phyloP scores from a whole-genome alignment of 495 filamentous ascomycete species.

The Lepraria neglecta region DNA sequence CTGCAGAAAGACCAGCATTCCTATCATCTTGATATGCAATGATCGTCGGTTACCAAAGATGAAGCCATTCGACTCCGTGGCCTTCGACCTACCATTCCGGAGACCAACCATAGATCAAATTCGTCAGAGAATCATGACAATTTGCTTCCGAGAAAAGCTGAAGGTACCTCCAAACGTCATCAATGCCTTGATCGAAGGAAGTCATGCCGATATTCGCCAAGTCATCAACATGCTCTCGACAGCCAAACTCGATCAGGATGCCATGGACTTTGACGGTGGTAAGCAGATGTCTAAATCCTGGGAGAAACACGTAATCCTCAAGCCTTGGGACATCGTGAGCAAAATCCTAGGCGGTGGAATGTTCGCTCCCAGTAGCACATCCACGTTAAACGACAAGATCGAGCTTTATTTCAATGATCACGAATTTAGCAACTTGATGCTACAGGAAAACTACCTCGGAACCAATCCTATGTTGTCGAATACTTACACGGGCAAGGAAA shows the following conservation, averaged over 20 bases:
- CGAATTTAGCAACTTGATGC: slow-evolving; percentile 92
- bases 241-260: slow-evolving; percentile 73
- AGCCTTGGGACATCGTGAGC: slow-evolving; percentile 94
- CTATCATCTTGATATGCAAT: slow-evolving; percentile 96
- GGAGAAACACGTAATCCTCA: slow-evolving; percentile 95
- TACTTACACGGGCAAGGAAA: slow-evolving; percentile 54
- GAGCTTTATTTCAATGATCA: slow-evolving; percentile 99
- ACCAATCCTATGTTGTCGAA: slow-evolving; percentile 63
- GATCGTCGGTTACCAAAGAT: slow-evolving; percentile 90
- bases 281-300: slow-evolving; percentile 93
- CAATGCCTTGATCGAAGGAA: slow-evolving; percentile 91
- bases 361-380: slow-evolving; percentile 72
- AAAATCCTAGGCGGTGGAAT: slow-evolving; percentile 86
- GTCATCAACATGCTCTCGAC: slow-evolving; percentile 98
- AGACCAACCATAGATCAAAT: slow-evolving; percentile 86
- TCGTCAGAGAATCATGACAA: slow-evolving; percentile 82
- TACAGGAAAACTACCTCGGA: slow-evolving; percentile 94
- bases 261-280: slow-evolving; percentile 72
- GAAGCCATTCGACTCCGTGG: slow-evolving; percentile 88
- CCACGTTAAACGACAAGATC: slow-evolving; percentile 91
- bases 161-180: slow-evolving; percentile 82
- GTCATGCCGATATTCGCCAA: slow-evolving; percentile 89
- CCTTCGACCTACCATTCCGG: slow-evolving; percentile 77
- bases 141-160: slow-evolving; percentile 84
- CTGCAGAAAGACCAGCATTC: slow-evolving; percentile 90